Conservation (phyloP, 352 stramenopile species). For the Globisporangium camurandrum region DNA sequence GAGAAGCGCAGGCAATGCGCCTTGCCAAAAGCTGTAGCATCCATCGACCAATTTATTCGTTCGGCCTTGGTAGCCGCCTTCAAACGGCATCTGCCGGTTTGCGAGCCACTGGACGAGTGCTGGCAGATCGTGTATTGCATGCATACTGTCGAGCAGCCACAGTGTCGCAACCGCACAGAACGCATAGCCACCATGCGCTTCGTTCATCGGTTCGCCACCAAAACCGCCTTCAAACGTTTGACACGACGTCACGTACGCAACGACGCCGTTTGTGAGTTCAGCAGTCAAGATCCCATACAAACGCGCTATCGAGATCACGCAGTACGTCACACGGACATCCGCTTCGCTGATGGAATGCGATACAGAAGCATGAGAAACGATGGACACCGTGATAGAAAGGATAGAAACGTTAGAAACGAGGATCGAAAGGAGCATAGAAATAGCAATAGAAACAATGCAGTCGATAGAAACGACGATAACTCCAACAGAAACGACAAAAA, state of each 20-base stretch:
- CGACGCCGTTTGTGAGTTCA: slow-evolving; percentile 70
- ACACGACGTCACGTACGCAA: slow-evolving; percentile 81
- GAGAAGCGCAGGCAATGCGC: slow-evolving; percentile 83
- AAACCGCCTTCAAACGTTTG: slow-evolving; percentile 98
- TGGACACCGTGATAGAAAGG: neutral
- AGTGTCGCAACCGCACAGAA: slow-evolving; percentile 96
- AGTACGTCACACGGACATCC: slow-evolving; percentile 97
- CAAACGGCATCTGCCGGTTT: slow-evolving; percentile 91
- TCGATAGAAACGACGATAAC: too few species aligned
- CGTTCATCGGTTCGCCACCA: slow-evolving; percentile 85
- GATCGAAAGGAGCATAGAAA: neutral
- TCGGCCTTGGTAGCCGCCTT: slow-evolving; percentile 90
- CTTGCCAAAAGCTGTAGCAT: slow-evolving; percentile 99
- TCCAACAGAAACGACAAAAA: too few species aligned
- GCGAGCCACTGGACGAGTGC: slow-evolving; percentile 86
- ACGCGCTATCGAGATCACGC: slow-evolving; percentile 90
- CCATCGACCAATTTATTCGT: slow-evolving; percentile 99
- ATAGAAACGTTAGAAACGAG: neutral
- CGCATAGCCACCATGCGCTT: slow-evolving; percentile 98
- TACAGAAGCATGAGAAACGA: slow-evolving; percentile 13
- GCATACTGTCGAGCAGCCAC: slow-evolving; percentile 79
- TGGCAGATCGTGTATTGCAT: slow-evolving; percentile 42
- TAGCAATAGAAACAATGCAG: too few species aligned
- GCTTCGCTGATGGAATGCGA: too few species aligned
- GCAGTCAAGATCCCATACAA: slow-evolving; percentile 91